phyloP scores from a whole-genome alignment of 345 rosid genomes.

The Lepidium didymum region DNA sequence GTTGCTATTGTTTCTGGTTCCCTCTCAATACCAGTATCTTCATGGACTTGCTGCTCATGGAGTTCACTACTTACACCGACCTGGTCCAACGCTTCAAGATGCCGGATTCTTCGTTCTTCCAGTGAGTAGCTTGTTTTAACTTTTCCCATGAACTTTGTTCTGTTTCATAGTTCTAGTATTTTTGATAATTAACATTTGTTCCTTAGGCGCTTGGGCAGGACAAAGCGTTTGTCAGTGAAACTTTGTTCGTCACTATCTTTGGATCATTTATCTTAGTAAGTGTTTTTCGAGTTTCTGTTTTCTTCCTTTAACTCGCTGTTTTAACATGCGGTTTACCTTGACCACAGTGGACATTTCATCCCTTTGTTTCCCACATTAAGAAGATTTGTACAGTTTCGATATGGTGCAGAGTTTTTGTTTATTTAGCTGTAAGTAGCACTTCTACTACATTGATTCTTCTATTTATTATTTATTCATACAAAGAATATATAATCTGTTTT shows the following conservation, averaged over 20 bases:
- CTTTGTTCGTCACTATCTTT: slow-evolving; percentile 49
- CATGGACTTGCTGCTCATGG: slow-evolving; percentile 92
- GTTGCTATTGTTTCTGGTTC: neutral
- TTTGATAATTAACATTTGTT: slow-evolving; percentile 4
- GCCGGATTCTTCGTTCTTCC: slow-evolving; percentile 63
- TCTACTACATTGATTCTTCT: neutral
- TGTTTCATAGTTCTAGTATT: neutral
- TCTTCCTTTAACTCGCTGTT: neutral
- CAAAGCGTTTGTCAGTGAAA: slow-evolving; percentile 60
- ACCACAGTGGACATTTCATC: slow-evolving; percentile 79
- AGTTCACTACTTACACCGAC: slow-evolving; percentile 70
- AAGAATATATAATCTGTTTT: neutral
- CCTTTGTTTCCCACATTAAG: slow-evolving; percentile 62
- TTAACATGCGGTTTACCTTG: neutral
- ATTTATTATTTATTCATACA: neutral
- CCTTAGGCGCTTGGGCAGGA: slow-evolving; percentile 64
- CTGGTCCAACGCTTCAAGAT: slow-evolving; percentile 68
- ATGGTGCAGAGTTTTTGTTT: slow-evolving; percentile 78
- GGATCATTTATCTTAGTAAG: slow-evolving; percentile 59
- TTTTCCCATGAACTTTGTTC: neutral
- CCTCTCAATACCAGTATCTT: slow-evolving; percentile 39
- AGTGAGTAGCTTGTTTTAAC: slow-evolving; percentile 33
- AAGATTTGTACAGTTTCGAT: slow-evolving; percentile 67
- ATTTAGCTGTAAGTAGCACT: slow-evolving; percentile 55
- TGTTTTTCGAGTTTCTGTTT: neutral